Evolutionary conservation across 2,329 filamentous ascomycete species (phyloP), one percentile per base, ranked within the genome.

Genomic region (Aspergillus fructus): DNA sequence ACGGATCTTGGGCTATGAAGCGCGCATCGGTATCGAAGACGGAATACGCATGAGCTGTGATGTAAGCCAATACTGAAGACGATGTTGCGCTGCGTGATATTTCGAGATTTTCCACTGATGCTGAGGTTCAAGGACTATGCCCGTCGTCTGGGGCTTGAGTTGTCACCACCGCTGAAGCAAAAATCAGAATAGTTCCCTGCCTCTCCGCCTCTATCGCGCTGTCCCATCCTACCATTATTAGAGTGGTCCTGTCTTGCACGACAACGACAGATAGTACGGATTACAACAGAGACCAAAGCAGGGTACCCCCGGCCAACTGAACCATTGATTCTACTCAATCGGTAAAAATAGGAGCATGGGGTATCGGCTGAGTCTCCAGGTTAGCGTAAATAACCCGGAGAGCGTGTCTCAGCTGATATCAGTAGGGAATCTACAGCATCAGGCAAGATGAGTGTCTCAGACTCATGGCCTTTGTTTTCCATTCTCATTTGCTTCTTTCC

Each of bases 1-100:
- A 59, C 65, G 66, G 49, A 69, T 86, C 2, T 63, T 86, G 60
- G 81, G 82, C 17, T 86, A 85, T 66, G 67, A 74, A 58, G 78
- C 83, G 43, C 71, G 71, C 50, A 75, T 86, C 11, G 73, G 74
- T 2, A 73, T 86, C 52, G 76, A 79, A 39, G 80, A 84, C 33
- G 83, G 78, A 1, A 74, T 85, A 37, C 72, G 74, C 53, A 66
- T 76, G 56, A 79, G 77, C 59, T 83, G 81, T 64, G 74, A 78
- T 60, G 79, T 79, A 70, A 66, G 73, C 56, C 21, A 27, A 39
- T 37, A 50, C 12, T 24, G 27, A 30, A 11, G 27, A 11, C 9
- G 27, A 30, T 30, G 27, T 11, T 48, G 21, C 11, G 27, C 34
- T 12, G 17, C 34, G 13, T 17, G 19, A 5, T 24, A 37, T 41